Base-by-base conservation (phyloP, 768 basidiomycete genomes). In the Melanogaster broomeanus region DNA sequence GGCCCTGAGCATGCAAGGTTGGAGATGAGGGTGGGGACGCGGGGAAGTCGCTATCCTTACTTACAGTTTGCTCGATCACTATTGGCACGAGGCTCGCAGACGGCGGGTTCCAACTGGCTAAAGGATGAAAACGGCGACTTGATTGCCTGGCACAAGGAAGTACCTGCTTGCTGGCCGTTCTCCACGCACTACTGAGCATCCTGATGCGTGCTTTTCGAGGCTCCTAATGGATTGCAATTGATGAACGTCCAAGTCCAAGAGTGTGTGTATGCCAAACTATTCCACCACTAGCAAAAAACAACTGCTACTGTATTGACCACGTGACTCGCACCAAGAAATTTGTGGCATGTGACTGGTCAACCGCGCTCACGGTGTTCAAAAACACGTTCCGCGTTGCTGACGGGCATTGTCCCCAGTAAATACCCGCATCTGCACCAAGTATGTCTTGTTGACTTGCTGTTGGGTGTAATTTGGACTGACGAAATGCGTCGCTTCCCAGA, bases 21-120 rank as follows among this genome's bases (percentile, higher is more conserved):
- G 42, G 8, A 27, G 13, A 34, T 66, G 58, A 68, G 59, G 35
- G 18, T 15, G 45, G 42, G 33, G 37, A 48, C 45, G 52, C 40
- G 11, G 34, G 51, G 51, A 57, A 31, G 49, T 35, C 24, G 51
- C 13, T n/a, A 10, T 25, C 11, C 39, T 52, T 8, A 57, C 74
- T 60, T 60, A 93, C 91, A 21, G 93, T 94, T 69, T 94, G 93
- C 63, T 96, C 93, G 56, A 96, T 90, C 49, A 96, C 93, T 40
- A 94, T 94, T 31, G 93, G 93, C 19, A 96, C 91, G 44, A 96
- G 79, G 68, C 79, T 82, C 25, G 80, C 77, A 24, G 80, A 73
- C 6, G 80, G 80, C 16, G 78, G 55, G 13, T 72, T 56, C 57
- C 73, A 76, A 45, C 73, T 72, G 24, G 81, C 72, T 24, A 82